These are phyloP conservation scores for Myriosclerotinia curreyana DNA, from an alignment of 2,329 filamentous ascomycete species.

Conservation along the genomic window DNA sequence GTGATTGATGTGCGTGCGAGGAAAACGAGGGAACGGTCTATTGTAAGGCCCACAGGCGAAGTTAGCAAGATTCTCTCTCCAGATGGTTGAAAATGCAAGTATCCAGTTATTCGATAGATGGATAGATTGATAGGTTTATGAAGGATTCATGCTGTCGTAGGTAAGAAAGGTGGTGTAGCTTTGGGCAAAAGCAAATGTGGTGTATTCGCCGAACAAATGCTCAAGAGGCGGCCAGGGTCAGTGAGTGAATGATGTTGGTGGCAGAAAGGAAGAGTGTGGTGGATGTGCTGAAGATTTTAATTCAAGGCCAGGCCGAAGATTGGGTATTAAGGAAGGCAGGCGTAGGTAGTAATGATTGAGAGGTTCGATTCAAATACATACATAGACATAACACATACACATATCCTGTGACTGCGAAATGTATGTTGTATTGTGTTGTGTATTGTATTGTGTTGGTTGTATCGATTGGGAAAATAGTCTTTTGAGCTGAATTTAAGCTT, in stretches of 20 bases:
- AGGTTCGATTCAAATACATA: not conserved
- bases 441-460: not conserved
- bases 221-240: conserved; percentile 4
- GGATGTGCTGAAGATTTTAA: not conserved
- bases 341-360: conserved; percentile 7
- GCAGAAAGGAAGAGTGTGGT: conserved; percentile 3
- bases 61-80: conserved; percentile 32
- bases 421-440: no score
- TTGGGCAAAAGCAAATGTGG: conserved; percentile 12
- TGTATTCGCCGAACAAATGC: conserved; percentile 28
- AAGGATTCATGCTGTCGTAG: conserved; percentile 24
- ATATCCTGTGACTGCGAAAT: not conserved
- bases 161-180: conserved; percentile 21
- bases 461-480: not conserved
- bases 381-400: not conserved
- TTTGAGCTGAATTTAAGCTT: no score
- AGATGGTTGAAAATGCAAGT: conserved; percentile 29
- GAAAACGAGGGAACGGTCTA: conserved; percentile 33
- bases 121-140: conserved; percentile 24
- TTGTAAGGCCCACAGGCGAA: conserved; percentile 27
- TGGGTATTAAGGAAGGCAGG: not conserved
- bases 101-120: conserved; percentile 30
- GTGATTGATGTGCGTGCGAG: conserved; percentile 7
- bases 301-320: not conserved
- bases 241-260: conserved; percentile 13